Evolutionary conservation across 257 asterid species (phyloP).

Genomic region (Nicotiana undulata): DNA sequence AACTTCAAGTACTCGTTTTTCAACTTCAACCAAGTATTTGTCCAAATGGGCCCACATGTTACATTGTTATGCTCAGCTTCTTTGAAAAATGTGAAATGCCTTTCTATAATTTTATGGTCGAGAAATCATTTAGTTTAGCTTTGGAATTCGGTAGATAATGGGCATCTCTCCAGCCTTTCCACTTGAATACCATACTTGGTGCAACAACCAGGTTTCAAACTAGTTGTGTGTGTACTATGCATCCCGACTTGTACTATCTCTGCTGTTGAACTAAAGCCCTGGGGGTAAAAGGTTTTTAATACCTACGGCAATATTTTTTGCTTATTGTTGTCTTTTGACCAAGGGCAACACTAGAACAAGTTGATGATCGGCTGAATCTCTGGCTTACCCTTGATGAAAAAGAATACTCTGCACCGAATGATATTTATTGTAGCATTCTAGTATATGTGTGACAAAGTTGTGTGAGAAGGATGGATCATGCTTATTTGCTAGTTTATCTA

Average conservation of each 20-base stretch:
- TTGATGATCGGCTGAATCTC: background rate
- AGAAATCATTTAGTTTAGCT: background rate
- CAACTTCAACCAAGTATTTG: background rate
- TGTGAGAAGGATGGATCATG: background rate
- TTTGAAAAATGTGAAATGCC: background rate
- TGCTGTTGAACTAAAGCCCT: background rate
- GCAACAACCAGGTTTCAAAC: background rate
- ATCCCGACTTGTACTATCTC: background rate
- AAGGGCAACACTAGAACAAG: background rate
- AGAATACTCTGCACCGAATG: background rate
- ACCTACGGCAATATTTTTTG: background rate
- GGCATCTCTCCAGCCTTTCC: background rate
- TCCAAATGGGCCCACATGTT: background rate
- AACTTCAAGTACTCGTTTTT: too few relatives aligned
- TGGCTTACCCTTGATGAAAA: background rate
- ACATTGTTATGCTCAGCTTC: background rate
- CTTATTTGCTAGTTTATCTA: background rate
- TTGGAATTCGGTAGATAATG: background rate
- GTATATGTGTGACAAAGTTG: background rate
- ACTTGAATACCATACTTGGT: background rate
- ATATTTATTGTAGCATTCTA: background rate
- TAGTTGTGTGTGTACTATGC: background rate
- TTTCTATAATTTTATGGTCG: background rate
- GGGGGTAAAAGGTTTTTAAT: background rate
- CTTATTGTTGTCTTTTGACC: background rate